Conservation (phyloP, 2,329 filamentous ascomycete species). For the Blastomyces percursus region DNA sequence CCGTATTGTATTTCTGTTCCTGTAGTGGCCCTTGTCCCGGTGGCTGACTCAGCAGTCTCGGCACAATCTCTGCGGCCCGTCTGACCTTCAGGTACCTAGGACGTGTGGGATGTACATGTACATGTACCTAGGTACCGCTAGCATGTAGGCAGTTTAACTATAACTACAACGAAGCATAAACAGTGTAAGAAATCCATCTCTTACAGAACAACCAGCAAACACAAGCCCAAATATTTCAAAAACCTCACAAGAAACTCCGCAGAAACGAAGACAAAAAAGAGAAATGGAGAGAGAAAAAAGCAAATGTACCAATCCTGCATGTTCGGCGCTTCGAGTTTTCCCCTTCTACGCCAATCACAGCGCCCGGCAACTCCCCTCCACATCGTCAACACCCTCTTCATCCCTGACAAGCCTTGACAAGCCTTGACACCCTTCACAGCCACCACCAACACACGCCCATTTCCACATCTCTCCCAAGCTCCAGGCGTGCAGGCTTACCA, state of each 20-base stretch:
- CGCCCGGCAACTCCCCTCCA: background rate
- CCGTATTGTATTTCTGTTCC: background rate
- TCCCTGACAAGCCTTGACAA: background rate
- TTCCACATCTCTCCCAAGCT: background rate
- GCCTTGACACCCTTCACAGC: background rate
- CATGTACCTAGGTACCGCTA: no score
- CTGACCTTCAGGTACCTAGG: no score
- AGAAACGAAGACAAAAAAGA: background rate
- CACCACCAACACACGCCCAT: background rate
- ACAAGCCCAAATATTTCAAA: no score
- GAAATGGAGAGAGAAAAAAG: no score
- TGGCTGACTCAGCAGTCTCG: background rate
- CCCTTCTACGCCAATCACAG: background rate
- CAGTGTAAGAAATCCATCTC: no score
- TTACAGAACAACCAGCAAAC: no score
- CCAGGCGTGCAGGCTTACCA: background rate
- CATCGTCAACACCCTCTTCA: background rate
- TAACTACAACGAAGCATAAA: no score
- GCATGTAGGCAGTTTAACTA: no score
- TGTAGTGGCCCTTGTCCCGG: background rate
- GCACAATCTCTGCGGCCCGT: background rate
- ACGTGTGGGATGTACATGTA: no score
- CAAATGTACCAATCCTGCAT: background rate
- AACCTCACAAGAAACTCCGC: background rate
- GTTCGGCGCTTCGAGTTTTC: background rate